These are phyloP conservation scores for Ilex paraguariensis DNA, from an alignment of 305 asterid species.

Conservation along the genomic window DNA sequence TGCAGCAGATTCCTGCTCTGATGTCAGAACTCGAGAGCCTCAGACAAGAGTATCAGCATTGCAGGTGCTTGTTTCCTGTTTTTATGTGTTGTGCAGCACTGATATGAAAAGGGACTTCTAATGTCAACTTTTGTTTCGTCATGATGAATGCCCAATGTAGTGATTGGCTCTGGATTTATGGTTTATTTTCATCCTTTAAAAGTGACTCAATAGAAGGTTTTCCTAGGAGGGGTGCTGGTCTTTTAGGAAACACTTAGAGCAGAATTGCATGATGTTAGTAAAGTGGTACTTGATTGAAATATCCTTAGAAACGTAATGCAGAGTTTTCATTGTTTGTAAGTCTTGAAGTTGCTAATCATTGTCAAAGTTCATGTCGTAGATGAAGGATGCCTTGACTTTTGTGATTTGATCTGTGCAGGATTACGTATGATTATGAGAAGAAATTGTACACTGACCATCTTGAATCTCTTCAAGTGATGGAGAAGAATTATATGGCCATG, in stretches of 20 bases:
- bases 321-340: neutral
- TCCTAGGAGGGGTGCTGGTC: no score
- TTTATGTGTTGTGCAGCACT: constrained; percentile 1
- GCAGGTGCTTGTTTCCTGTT: constrained; percentile 49
- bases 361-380: constrained; percentile 2
- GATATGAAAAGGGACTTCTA: neutral
- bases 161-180: no score
- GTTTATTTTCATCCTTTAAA: no score
- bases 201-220: no score
- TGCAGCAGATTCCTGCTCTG: constrained; percentile 73
- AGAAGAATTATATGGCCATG: constrained; percentile 84
- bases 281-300: no score
- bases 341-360: neutral
- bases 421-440: constrained; percentile 84
- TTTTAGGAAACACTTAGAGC: no score
- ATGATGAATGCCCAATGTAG: no score
- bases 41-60: constrained; percentile 81
- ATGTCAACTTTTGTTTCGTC: no score
- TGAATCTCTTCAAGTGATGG: constrained; percentile 98
- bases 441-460: constrained; percentile 83
- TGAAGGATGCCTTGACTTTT: constrained; percentile 16
- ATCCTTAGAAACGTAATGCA: no score
- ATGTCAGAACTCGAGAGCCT: constrained; percentile 74
- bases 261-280: no score
- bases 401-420: constrained; percentile 50